Evolutionary conservation across 1,284 basidiomycete genomes (phyloP).

Genomic region (Ceratobasidium sp.): DNA sequence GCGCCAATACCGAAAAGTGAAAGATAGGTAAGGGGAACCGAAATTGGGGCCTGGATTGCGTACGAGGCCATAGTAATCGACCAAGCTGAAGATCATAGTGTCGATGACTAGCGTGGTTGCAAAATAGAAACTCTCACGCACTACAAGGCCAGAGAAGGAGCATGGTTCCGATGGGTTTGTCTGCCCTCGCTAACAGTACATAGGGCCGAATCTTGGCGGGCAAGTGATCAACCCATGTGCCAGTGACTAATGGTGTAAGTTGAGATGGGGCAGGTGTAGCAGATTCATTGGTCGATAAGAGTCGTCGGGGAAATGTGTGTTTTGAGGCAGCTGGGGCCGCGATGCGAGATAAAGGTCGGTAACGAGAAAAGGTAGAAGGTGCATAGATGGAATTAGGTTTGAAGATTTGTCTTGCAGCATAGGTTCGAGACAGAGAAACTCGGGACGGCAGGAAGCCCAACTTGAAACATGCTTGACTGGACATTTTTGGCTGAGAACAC

Average conservation of each 20-base stretch:
- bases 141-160: conserved; percentile 95
- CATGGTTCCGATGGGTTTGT: conserved; percentile 96
- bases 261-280: background rate
- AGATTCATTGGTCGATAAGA: conserved; percentile 15
- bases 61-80: conserved; percentile 95
- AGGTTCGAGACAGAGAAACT: background rate
- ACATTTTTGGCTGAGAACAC: conserved; percentile 25
- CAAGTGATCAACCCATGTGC: conserved; percentile 76
- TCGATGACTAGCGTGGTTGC: background rate
- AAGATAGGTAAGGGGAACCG: conserved; percentile 80
- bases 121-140: conserved; percentile 60
- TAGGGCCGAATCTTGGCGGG: conserved; percentile 80
- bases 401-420: background rate
- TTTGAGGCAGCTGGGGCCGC: too few species aligned
- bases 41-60: conserved; percentile 73
- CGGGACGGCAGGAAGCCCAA: background rate
- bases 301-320: background rate
- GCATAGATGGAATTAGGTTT: too few species aligned
- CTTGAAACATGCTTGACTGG: background rate
- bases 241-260: conserved; percentile 21
- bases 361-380: too few species aligned
- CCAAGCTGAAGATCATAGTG: conserved; percentile 76
- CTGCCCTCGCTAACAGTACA: conserved; percentile 86
- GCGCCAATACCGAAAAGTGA: conserved; percentile 92
- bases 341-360: too few species aligned